Conservation (phyloP, 768 basidiomycete species). For the Cubamyces lactineus region DNA sequence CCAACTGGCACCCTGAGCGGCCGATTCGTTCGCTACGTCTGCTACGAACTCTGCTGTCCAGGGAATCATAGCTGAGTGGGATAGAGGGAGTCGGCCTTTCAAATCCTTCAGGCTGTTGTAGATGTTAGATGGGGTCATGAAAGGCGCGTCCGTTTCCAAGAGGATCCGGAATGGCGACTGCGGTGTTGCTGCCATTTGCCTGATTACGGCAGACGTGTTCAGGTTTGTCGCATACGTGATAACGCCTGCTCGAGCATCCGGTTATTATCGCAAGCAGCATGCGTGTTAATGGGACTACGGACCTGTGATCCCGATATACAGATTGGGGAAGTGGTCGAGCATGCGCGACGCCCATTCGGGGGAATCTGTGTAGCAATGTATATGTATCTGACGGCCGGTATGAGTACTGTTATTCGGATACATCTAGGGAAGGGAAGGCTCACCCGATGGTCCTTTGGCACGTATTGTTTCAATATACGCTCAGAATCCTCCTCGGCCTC, state of each 20-base stretch:
- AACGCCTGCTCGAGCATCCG: slow-evolving; percentile 64
- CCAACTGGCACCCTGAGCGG: slow-evolving; percentile 40
- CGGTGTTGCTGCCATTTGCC: slow-evolving; percentile 38
- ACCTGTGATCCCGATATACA: slow-evolving; percentile 85
- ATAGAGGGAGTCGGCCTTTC: slow-evolving; percentile 66
- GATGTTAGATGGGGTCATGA: slow-evolving; percentile 80
- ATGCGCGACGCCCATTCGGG: slow-evolving; percentile 74
- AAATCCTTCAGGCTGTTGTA: slow-evolving; percentile 55
- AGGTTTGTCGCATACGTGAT: slow-evolving; percentile 77
- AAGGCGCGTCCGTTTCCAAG: slow-evolving; percentile 87
- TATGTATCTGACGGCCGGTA: slow-evolving; percentile 60
- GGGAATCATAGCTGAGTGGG: slow-evolving; percentile 80
- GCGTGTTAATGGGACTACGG: slow-evolving; percentile 1
- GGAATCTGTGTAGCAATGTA: slow-evolving; percentile 88
- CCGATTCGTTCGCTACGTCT: slow-evolving; percentile 41
- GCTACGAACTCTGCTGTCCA: slow-evolving; percentile 84
- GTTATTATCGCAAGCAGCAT: slow-evolving; percentile 70
- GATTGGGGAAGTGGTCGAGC: slow-evolving; percentile 76
- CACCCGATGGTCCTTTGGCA: slow-evolving; percentile 72
- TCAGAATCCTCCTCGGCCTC: slow-evolving; percentile 87
- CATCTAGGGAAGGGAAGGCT: slow-evolving; percentile 15
- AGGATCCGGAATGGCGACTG: slow-evolving; percentile 43
- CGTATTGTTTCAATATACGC: slow-evolving; percentile 71
- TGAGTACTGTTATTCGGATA: background rate
- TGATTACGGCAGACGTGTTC: slow-evolving; percentile 72